A percentile compares a stretch with the other conserved stretches of the same genome.
Conservation (phyloP, 345 rosid genomes). For the Atalantia buxifolia region DNA sequence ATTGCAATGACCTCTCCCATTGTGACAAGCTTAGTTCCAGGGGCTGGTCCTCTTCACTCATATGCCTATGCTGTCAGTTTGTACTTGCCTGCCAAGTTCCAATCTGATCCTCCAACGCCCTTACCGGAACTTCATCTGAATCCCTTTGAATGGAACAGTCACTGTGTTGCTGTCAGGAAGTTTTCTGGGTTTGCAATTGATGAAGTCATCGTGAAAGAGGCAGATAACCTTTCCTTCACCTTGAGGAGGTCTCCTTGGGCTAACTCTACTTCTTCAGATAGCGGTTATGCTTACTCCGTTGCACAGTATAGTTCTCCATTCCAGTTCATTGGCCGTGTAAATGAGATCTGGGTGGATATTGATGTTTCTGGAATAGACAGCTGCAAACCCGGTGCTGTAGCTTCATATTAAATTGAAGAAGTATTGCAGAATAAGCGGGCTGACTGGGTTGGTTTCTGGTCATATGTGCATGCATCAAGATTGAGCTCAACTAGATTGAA, state of each 20-base stretch:
- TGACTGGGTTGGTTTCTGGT: background rate
- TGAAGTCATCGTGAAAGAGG: slow-evolving; percentile 38
- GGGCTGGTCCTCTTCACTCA: slow-evolving; percentile 57
- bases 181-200: slow-evolving; percentile 67
- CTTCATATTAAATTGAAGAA: slow-evolving; percentile 34
- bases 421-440: background rate
- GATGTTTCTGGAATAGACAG: slow-evolving; percentile 23
- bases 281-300: slow-evolving; percentile 50
- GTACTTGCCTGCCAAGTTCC: slow-evolving; percentile 58
- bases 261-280: slow-evolving; percentile 29
- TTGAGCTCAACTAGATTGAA: background rate
- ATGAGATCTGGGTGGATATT: slow-evolving; percentile 70
- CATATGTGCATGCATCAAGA: background rate
- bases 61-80: slow-evolving; percentile 49
- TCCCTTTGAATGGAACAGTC: slow-evolving; percentile 39
- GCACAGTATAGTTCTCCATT: slow-evolving; percentile 68
- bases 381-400: slow-evolving; percentile 18
- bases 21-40: slow-evolving; percentile 61
- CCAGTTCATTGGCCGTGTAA: slow-evolving; percentile 47
- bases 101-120: slow-evolving; percentile 53
- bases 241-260: slow-evolving; percentile 58
- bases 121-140: slow-evolving; percentile 50
- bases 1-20: slow-evolving; percentile 61
- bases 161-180: slow-evolving; percentile 52
- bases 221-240: slow-evolving; percentile 50